phyloP scores from a whole-genome alignment of 73 alveolate genomes.

The Uronychia setigera region DNA sequence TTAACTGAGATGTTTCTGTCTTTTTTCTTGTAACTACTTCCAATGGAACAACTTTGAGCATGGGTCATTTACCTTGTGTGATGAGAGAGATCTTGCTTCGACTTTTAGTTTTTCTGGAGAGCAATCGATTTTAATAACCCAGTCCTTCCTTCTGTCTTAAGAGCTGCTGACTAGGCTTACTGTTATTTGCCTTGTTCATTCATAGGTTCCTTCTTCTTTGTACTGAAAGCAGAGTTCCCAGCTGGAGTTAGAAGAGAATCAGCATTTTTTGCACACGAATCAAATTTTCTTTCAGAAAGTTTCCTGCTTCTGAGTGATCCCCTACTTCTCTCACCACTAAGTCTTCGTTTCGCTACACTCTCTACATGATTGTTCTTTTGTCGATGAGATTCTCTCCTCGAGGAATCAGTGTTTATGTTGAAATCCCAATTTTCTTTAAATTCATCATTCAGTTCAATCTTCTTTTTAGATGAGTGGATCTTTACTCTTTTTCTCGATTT shows the following conservation, averaged over 20 bases:
- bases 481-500: neutral
- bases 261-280: neutral
- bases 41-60: too few relatives aligned
- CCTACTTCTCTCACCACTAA: neutral
- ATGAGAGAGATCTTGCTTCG: too few relatives aligned
- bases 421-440: neutral
- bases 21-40: too few relatives aligned
- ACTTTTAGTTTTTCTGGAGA: too few relatives aligned
- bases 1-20: too few relatives aligned
- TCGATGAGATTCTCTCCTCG: too few relatives aligned
- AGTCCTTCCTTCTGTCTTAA: neutral
- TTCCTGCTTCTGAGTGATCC: slow-evolving; percentile 1
- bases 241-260: neutral
- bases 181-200: neutral
- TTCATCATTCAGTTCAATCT: neutral
- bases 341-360: neutral
- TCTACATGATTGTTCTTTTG: neutral
- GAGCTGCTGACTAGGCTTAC: neutral
- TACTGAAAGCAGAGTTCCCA: neutral
- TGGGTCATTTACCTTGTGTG: too few relatives aligned
- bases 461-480: neutral
- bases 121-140: too few relatives aligned
- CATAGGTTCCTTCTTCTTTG: neutral
- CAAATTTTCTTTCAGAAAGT: neutral
- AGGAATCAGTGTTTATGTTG: neutral